These are phyloP conservation scores for button mushroom (Agaricus bisporus) DNA, from an alignment of 768 basidiomycete genomes.

Conservation along the genomic window DNA sequence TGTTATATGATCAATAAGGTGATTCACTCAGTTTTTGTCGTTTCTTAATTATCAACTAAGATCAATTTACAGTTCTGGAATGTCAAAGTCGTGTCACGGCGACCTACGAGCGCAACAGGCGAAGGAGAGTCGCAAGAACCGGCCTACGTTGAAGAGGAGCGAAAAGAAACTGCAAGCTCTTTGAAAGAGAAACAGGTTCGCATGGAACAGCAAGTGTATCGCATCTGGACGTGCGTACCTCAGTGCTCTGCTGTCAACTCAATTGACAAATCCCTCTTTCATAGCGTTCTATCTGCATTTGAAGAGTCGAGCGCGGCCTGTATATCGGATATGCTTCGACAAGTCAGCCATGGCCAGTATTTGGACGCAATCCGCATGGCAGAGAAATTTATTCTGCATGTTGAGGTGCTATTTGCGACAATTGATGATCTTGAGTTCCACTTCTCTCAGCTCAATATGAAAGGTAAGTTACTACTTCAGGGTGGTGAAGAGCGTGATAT, in stretches of 20 bases:
- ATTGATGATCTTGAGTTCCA: slow-evolving; percentile 94
- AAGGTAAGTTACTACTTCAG: slow-evolving; percentile 51
- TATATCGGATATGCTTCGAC: slow-evolving; percentile 97
- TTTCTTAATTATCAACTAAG: no score
- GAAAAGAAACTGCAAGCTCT: slow-evolving; percentile 65
- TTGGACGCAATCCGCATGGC: slow-evolving; percentile 97
- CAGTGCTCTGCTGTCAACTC: not conserved
- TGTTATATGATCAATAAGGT: slow-evolving; percentile 99
- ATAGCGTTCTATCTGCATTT: slow-evolving; percentile 89
- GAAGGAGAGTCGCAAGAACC: slow-evolving; percentile 48
- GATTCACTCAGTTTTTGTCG: not conserved
- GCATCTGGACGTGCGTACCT: slow-evolving; percentile 92
- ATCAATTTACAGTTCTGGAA: slow-evolving; percentile 83
- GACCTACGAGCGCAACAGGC: slow-evolving; percentile 56
- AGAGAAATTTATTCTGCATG: slow-evolving; percentile 97
- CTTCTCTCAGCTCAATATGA: slow-evolving; percentile 72
- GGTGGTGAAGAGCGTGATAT: not conserved
- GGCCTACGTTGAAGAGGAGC: slow-evolving; percentile 72
- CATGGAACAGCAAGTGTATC: slow-evolving; percentile 97
- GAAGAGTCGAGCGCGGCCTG: slow-evolving; percentile 99
- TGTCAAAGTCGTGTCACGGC: slow-evolving; percentile 80
- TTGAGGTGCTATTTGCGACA: slow-evolving; percentile 94
- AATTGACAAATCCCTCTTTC: slow-evolving; percentile 7
- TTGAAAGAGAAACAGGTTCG: slow-evolving; percentile 85
- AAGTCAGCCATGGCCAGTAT: slow-evolving; percentile 95